phyloP scores from a whole-genome alignment of 2,329 filamentous ascomycete species.

The Monosporascus sp. region DNA sequence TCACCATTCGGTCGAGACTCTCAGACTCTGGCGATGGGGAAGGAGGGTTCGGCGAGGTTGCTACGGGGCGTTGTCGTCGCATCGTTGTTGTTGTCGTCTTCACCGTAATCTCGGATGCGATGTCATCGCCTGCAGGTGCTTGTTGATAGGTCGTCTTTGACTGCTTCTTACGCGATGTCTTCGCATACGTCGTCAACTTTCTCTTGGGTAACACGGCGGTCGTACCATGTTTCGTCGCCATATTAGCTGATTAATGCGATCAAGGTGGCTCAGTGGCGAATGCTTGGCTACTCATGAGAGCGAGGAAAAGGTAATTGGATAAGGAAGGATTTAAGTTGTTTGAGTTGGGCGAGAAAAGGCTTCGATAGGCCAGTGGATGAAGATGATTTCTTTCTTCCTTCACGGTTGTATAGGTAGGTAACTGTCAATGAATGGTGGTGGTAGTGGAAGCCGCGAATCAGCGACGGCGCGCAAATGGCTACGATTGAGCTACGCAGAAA shows the following conservation, averaged over 20 bases:
- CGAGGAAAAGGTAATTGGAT: neutral
- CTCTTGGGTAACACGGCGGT: slow-evolving; percentile 20
- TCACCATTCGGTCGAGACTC: slow-evolving; percentile 5
- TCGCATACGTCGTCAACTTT: slow-evolving; percentile 24
- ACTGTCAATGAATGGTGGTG: neutral
- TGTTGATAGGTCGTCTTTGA: slow-evolving; percentile 19
- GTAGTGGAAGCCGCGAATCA: no score
- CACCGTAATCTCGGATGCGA: slow-evolving; percentile 13
- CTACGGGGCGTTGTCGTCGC: slow-evolving; percentile 11
- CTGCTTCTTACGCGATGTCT: slow-evolving; percentile 18
- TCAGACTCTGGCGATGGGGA: slow-evolving; percentile 9
- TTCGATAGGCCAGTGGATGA: neutral
- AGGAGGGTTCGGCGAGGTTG: slow-evolving; percentile 14
- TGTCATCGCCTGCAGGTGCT: neutral
- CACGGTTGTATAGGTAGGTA: neutral
- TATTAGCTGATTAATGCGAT: slow-evolving; percentile 7
- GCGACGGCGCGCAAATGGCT: no score
- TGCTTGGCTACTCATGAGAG: neutral
- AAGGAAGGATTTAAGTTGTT: neutral
- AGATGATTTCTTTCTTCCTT: neutral
- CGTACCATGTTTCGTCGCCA: slow-evolving; percentile 19
- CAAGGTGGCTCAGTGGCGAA: neutral
- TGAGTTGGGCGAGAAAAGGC: neutral
- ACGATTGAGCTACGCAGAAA: no score
- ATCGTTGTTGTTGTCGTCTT: slow-evolving; percentile 10